These are phyloP conservation scores for Alternaria hordeiaustralica DNA, from an alignment of 2,329 filamentous ascomycete species.

Conservation along the genomic window DNA sequence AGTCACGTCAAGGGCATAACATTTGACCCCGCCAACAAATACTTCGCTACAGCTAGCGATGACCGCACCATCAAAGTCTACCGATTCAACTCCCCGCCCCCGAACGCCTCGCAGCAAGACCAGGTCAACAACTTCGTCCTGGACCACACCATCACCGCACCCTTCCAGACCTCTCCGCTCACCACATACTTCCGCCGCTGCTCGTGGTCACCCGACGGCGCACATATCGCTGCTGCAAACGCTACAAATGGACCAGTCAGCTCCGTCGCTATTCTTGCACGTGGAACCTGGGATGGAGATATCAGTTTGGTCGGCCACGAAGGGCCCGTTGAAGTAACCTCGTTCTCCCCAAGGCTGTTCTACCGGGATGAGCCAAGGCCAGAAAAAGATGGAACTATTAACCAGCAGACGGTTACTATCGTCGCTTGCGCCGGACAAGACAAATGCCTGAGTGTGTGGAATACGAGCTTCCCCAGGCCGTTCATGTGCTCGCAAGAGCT, in stretches of 20 bases:
- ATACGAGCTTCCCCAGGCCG: constrained; percentile 90
- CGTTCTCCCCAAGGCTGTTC: constrained; percentile 93
- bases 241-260: constrained; percentile 97
- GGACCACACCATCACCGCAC: constrained; percentile 86
- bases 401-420: constrained; percentile 75
- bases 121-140: constrained; percentile 96
- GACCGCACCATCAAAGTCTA: constrained; percentile 97
- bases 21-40: constrained; percentile 98
- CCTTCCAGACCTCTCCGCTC: constrained; percentile 88
- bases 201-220: constrained; percentile 97
- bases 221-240: constrained; percentile 95
- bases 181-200: constrained; percentile 97
- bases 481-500: constrained; percentile 90
- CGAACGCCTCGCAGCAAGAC: constrained; percentile 92
- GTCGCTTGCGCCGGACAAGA: constrained; percentile 97
- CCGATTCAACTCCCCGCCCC: constrained; percentile 83
- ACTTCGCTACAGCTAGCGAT: constrained; percentile 97
- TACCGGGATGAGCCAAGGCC: constrained; percentile 68
- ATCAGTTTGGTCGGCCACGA: constrained; percentile 98
- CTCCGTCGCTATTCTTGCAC: constrained; percentile 94
- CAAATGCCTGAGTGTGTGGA: constrained; percentile 96
- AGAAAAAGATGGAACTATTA: constrained; percentile 55
- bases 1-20: constrained; percentile 99
- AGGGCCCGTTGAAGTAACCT: constrained; percentile 94
- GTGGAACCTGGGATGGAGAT: constrained; percentile 91